Evolutionary conservation across 2,329 filamentous ascomycete species (phyloP).

Genomic region (Fusarium dimerum): DNA sequence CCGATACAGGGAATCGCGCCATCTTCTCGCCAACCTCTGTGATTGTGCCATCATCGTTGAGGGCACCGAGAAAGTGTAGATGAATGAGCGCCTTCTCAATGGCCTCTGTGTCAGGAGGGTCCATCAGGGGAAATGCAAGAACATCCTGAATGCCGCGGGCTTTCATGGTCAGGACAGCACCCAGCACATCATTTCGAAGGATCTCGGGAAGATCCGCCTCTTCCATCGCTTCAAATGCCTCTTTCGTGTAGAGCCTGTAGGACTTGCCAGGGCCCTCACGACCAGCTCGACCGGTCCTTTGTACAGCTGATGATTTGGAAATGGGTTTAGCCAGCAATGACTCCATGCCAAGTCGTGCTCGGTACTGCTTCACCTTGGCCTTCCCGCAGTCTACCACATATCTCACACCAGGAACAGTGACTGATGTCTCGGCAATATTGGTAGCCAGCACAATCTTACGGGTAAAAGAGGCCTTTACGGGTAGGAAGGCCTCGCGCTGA

Average conservation of each 20-base stretch:
- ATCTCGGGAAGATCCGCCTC: slow-evolving; percentile 86
- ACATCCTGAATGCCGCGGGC: slow-evolving; percentile 84
- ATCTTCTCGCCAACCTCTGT: slow-evolving; percentile 75
- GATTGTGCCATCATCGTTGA: slow-evolving; percentile 72
- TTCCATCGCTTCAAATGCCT: slow-evolving; percentile 68
- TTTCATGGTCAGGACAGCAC: slow-evolving; percentile 90
- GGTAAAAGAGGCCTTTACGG: slow-evolving; percentile 68
- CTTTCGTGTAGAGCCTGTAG: slow-evolving; percentile 83
- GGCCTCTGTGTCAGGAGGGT: slow-evolving; percentile 73
- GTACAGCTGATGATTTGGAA: slow-evolving; percentile 89
- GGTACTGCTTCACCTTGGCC: slow-evolving; percentile 90
- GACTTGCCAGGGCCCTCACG: slow-evolving; percentile 91
- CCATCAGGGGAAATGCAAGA: slow-evolving; percentile 80
- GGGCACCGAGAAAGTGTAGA: slow-evolving; percentile 74
- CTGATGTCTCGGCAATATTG: slow-evolving; percentile 98
- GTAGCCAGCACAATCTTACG: slow-evolving; percentile 91
- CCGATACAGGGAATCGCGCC: slow-evolving; percentile 79
- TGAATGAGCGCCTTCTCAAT: slow-evolving; percentile 82
- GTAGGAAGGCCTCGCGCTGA: slow-evolving; percentile 83
- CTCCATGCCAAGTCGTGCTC: slow-evolving; percentile 81
- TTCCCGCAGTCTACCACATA: slow-evolving; percentile 94
- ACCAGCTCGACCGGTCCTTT: slow-evolving; percentile 87
- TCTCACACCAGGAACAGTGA: slow-evolving; percentile 90
- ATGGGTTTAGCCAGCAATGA: slow-evolving; percentile 89
- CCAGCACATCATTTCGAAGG: slow-evolving; percentile 81